Evolutionary conservation across 495 filamentous ascomycete genomes (phyloP), one percentile per base, ranked within the genome.

Genomic region (Saxophila tyrrhenica): DNA sequence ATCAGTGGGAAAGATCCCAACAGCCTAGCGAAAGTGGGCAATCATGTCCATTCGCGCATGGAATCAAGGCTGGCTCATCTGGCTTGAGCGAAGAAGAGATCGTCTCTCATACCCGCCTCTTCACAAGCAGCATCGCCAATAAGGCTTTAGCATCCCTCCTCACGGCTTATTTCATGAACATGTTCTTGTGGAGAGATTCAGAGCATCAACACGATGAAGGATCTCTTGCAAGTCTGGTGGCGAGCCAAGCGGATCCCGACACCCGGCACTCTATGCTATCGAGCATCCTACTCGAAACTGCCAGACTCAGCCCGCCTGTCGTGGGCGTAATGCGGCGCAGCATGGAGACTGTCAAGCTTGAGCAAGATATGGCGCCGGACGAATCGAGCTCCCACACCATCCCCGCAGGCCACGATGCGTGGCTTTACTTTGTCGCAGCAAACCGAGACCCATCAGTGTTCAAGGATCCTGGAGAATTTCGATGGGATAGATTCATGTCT

Each of bases 371-470:
- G 47, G 48, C 0, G 55, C 45, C 10, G 39, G 32, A 25, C 59
- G 66, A 7, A 13, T 8, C 17, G 19, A 59, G 10, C 52, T 56
- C 9, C 17, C 25, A 55, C 21, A 62, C 46, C 0, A 39, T 67
- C 15, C 65, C 65, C 0, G 43, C 25, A 32, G 62, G 51, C 9
- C 65, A 62, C 62, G 65, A 67, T 44, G 43, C 53, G 0, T 67
- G 65, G 65, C 35, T 64, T 16, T 67, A 67, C 44, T 66, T 67
- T 39, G 50, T 56, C 1, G 64, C 64, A 32, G 64, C 59, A 24
- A 54, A 32, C 32, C 45, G 64, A 29, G 65, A 66, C 54, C 49
- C 39, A 9, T 39, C 52, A 16, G 39, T 42, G 2, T 66, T 60
- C 25, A 39, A 56, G 1, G 47, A 43, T 13, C 50, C 60, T 0